A percentile compares a stretch with the other conserved stretches of the same genome.
phyloP scores from a whole-genome alignment of 2,329 filamentous ascomycete species.

The Pseudogymnoascus sp. region DNA sequence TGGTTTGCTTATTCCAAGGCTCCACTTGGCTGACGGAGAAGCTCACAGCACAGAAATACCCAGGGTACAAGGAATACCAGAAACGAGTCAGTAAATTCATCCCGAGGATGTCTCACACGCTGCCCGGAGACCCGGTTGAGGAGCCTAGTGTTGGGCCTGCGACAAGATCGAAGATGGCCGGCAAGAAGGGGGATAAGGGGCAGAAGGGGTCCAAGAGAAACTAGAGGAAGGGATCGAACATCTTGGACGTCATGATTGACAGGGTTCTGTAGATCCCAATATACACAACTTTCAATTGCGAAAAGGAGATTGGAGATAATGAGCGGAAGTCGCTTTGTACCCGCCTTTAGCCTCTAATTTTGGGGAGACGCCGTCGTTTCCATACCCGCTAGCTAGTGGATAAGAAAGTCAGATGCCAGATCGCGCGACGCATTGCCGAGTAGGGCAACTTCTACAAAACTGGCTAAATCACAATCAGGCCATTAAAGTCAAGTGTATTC shows the following conservation, averaged over 20 bases:
- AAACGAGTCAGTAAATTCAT: constrained; percentile 74
- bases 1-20: constrained; percentile 77
- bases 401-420: constrained; percentile 4
- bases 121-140: neutral
- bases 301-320: neutral
- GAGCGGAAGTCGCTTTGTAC: neutral
- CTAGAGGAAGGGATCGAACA: neutral
- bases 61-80: constrained; percentile 81
- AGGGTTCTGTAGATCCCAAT: constrained; percentile 7
- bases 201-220: constrained; percentile 8
- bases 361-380: neutral
- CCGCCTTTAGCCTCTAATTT: constrained; percentile 5
- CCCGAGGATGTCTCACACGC: constrained; percentile 36
- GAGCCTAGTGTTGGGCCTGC: neutral
- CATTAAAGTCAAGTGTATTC: neutral
- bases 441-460: constrained; percentile 6
- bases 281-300: constrained; percentile 1
- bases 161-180: neutral
- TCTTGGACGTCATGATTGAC: constrained; percentile 4
- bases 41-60: constrained; percentile 74
- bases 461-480: neutral
- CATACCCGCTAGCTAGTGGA: constrained; percentile 5
- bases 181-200: neutral
- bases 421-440: constrained; percentile 7
- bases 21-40: constrained; percentile 83